These are phyloP conservation scores for Bodo saltans DNA, from an alignment of 78 protist species.

Conservation along the genomic window DNA sequence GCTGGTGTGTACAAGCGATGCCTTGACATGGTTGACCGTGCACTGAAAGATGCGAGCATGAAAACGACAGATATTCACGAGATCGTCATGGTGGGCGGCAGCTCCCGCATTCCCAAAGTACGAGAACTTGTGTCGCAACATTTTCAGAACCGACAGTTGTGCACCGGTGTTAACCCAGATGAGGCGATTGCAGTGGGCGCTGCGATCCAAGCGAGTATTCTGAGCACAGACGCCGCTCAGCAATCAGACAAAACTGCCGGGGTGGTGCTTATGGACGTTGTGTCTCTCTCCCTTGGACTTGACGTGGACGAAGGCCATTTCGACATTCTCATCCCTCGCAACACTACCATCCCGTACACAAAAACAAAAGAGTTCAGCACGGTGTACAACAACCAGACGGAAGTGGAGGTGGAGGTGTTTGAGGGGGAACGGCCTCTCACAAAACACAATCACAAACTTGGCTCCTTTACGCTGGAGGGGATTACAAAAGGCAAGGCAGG, in stretches of 20 bases:
- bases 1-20: conserved; percentile 57
- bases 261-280: conserved; percentile 87
- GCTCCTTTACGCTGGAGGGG: conserved; percentile 58
- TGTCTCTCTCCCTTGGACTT: conserved; percentile 96
- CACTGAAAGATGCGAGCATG: conserved; percentile 58
- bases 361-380: conserved; percentile 92
- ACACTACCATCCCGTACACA: conserved; percentile 95
- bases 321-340: conserved; percentile 92
- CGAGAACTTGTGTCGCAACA: conserved; percentile 55
- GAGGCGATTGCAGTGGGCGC: conserved; percentile 97
- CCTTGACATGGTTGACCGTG: conserved; percentile 60
- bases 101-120: conserved; percentile 37
- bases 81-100: conserved; percentile 56
- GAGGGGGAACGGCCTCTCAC: conserved; percentile 83
- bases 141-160: conserved; percentile 77
- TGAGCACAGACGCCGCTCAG: conserved; percentile 76
- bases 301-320: conserved; percentile 98
- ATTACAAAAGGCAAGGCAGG: conserved; percentile 80
- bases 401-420: conserved; percentile 86
- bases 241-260: conserved; percentile 54
- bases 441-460: conserved; percentile 66
- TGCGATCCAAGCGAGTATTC: conserved; percentile 97
- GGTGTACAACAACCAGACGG: conserved; percentile 73
- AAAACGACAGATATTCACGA: conserved; percentile 38
- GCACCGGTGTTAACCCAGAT: conserved; percentile 40